phyloP scores from a whole-genome alignment of 179 eudicot species.

The Heliamphora pulchella region DNA sequence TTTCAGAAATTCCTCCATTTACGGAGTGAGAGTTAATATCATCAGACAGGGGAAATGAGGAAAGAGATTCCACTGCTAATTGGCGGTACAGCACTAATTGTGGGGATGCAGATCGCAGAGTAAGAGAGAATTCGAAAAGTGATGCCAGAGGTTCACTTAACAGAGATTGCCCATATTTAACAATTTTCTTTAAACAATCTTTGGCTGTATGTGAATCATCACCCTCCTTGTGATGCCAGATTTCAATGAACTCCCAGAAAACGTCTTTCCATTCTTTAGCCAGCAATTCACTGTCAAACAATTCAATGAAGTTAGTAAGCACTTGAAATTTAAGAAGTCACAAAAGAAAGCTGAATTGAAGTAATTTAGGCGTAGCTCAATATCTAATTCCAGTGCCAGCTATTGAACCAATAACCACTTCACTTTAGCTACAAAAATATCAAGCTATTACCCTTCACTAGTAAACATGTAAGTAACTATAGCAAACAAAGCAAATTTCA shows the following conservation, averaged over 20 bases:
- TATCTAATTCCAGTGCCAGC: slow-evolving; percentile 7
- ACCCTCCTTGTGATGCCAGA: slow-evolving; percentile 50
- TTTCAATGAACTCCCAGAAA: slow-evolving; percentile 82
- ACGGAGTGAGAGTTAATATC: slow-evolving; percentile 34
- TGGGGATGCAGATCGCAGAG: slow-evolving; percentile 90
- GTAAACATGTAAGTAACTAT: no score
- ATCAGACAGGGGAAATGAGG: slow-evolving; percentile 73
- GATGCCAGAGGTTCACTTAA: slow-evolving; percentile 62
- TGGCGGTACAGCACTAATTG: slow-evolving; percentile 80
- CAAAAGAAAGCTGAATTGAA: background rate
- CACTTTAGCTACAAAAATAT: background rate
- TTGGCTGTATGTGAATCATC: slow-evolving; percentile 52
- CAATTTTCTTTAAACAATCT: slow-evolving; percentile 62
- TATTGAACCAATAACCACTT: background rate
- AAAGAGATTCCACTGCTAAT: slow-evolving; percentile 89
- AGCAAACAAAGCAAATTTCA: no score
- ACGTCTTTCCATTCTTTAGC: slow-evolving; percentile 82
- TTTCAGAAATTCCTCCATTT: slow-evolving; percentile 31
- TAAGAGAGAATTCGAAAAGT: slow-evolving; percentile 78
- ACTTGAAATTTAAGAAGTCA: background rate
- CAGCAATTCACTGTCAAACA: slow-evolving; percentile 64
- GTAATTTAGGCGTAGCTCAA: background rate
- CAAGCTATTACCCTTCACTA: no score
- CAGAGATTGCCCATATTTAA: slow-evolving; percentile 55
- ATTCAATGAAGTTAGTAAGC: slow-evolving; percentile 5